A percentile compares a stretch with the other conserved stretches of the same genome.
Conservation (phyloP, 805 yeast genomes). For the Starmerella riodocensis region DNA sequence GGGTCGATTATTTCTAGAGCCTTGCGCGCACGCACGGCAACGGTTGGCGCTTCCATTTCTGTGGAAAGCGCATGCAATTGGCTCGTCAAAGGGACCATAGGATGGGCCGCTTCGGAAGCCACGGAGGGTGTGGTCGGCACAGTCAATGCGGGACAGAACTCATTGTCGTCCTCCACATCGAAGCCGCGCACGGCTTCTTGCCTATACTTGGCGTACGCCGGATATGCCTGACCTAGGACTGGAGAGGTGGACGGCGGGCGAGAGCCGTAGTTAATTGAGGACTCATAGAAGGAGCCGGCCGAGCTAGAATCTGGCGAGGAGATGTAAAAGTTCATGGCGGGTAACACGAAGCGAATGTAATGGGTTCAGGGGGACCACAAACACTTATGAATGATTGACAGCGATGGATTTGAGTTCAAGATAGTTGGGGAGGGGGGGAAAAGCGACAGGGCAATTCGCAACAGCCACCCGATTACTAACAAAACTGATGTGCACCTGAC, state of each 20-base stretch:
- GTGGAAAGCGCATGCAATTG: too few species aligned
- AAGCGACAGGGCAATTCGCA: background rate
- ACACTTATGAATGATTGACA: too few species aligned
- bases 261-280: slow-evolving; percentile 9
- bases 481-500: background rate
- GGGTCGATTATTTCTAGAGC: slow-evolving; percentile 23
- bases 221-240: slow-evolving; percentile 20
- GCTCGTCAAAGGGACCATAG: too few species aligned
- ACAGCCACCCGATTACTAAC: background rate
- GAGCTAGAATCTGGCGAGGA: slow-evolving; percentile 21
- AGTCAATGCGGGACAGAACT: slow-evolving; percentile 44
- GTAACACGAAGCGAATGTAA: too few species aligned
- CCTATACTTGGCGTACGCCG: slow-evolving; percentile 19
- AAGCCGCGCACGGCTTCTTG: slow-evolving; percentile 49
- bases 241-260: slow-evolving; percentile 26
- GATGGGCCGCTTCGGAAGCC: too few species aligned
- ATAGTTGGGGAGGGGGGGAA: background rate
- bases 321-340: slow-evolving; percentile 15
- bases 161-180: slow-evolving; percentile 57
- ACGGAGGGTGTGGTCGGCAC: slow-evolving; percentile 1
- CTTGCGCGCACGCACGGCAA: slow-evolving; percentile 15
- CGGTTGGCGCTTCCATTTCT: slow-evolving; percentile 13
- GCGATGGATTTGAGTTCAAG: too few species aligned
- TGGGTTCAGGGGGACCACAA: too few species aligned
- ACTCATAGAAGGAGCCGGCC: slow-evolving; percentile 16